Conservation (phyloP, 2,329 filamentous ascomycete species). For the Alternaria gansuensis region DNA sequence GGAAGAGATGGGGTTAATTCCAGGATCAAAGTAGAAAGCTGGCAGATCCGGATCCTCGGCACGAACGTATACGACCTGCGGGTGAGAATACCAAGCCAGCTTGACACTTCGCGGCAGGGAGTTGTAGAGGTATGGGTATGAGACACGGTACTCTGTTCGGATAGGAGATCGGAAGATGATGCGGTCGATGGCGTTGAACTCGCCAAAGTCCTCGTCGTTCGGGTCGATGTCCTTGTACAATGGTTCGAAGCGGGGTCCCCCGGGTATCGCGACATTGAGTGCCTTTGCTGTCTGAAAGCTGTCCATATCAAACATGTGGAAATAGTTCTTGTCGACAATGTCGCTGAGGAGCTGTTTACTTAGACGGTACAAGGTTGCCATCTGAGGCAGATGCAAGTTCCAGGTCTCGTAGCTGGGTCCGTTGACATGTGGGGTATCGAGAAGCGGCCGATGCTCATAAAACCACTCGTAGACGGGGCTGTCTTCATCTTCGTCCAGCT, state of each 20-base stretch:
- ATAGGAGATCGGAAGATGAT: conserved; percentile 98
- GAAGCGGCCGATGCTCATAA: conserved; percentile 89
- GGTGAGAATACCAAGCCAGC: conserved; percentile 91
- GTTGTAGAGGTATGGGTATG: conserved; percentile 95
- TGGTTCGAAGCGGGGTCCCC: conserved; percentile 94
- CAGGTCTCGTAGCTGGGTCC: conserved; percentile 96
- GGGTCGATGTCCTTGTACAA: conserved; percentile 98
- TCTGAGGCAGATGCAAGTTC: conserved; percentile 92
- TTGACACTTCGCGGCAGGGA: conserved; percentile 94
- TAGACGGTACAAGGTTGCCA: conserved; percentile 92
- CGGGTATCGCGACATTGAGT: conserved; percentile 95
- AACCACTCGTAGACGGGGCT: conserved; percentile 94
- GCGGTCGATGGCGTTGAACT: conserved; percentile 98
- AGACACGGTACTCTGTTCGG: conserved; percentile 93
- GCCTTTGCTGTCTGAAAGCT: conserved; percentile 97
- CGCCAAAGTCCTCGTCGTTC: conserved; percentile 98
- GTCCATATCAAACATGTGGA: conserved; percentile 94
- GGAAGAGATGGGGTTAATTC: conserved; percentile 96
- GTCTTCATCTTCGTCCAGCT: conserved; percentile 93
- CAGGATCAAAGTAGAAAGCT: conserved; percentile 97
- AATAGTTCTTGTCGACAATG: conserved; percentile 95
- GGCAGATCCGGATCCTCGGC: conserved; percentile 89
- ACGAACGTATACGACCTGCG: conserved; percentile 89
- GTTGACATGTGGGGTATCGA: conserved; percentile 93
- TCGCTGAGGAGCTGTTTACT: conserved; percentile 92